A percentile compares a stretch with the other conserved stretches of the same genome.
Conservation (phyloP, 176 grass and related monocot genomes). For the Rhynchospora tenuis region DNA sequence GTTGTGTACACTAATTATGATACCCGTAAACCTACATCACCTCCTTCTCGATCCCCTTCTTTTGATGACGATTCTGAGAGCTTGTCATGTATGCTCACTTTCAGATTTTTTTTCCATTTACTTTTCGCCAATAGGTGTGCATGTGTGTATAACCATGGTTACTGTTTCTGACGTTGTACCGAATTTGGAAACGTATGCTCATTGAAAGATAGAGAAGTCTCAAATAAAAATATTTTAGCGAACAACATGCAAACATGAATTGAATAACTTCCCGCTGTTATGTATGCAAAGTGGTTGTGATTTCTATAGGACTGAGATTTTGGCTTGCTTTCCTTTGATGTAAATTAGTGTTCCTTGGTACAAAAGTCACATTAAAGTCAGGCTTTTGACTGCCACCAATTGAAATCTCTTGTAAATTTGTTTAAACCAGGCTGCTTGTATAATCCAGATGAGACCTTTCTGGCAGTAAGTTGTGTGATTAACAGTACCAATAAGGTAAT, state of each 20-base stretch:
- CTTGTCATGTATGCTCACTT: slow-evolving; percentile 56
- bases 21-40: slow-evolving; percentile 22
- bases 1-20: slow-evolving; percentile 54
- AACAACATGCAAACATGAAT: background rate
- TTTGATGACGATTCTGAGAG: slow-evolving; percentile 69
- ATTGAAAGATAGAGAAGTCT: background rate
- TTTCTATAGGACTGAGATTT: background rate
- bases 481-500: background rate
- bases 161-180: background rate
- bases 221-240: background rate
- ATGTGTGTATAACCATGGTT: background rate
- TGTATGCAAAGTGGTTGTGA: background rate
- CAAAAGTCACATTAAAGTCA: background rate
- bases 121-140: background rate
- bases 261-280: too few relatives aligned
- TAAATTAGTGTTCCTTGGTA: background rate
- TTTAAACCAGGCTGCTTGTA: background rate
- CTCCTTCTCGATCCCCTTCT: slow-evolving; percentile 21
- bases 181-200: background rate
- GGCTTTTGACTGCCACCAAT: background rate
- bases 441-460: background rate
- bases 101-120: background rate
- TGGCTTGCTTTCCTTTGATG: background rate
- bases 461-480: background rate
- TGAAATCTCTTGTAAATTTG: background rate